Base-by-base conservation (phyloP, 495 filamentous ascomycete species). In the Penicillium riverlandense region DNA sequence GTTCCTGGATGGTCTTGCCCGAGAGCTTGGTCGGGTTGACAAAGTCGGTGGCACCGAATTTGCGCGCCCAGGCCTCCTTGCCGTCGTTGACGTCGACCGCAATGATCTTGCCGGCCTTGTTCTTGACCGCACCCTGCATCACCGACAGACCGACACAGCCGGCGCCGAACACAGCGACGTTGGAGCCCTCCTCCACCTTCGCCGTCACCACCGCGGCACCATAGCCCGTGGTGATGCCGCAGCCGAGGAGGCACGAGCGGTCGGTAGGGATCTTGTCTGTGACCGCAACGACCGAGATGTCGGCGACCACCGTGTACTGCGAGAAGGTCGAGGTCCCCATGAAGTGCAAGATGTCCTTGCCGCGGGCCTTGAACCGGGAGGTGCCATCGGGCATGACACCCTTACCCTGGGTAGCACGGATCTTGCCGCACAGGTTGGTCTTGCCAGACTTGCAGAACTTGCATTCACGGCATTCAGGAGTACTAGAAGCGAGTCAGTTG, bases 371-470 rank as follows among this genome's bases (percentile, higher is more conserved):
- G 81, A 98, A 97, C 40, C 92, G 87, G 36, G 87, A 87, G 53
- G 94, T 96, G 42, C 92, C 94, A 63, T 98, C 92, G 34, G 92
- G 92, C 90, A 98, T 95, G 41, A 97, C 86, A 63, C 92, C 92
- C 61, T 76, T 82, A 52, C 92, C 92, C 70, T 98, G 92, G 10
- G 92, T 98, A 28, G 89, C 87, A 53, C 92, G 86, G 70, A 98
- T 98, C 78, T 96, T 97, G 64, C 94, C 92, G 72, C 92, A 98
- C 40, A 98, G 87, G 71, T 98, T 98, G 54, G 92, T 98, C 83
- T 98, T 98, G 73, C 89, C 90, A 41, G 91, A 96, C 65, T 84
- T 86, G 84, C 92, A 98, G 82, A 98, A 97, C 71, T 98, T 98
- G 83, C 92, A 98, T 63, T 96, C 90, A 40, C 74, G 68, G 75